Evolutionary conservation across 805 yeast species (phyloP).

Genomic region (Komagataella pastoris): DNA sequence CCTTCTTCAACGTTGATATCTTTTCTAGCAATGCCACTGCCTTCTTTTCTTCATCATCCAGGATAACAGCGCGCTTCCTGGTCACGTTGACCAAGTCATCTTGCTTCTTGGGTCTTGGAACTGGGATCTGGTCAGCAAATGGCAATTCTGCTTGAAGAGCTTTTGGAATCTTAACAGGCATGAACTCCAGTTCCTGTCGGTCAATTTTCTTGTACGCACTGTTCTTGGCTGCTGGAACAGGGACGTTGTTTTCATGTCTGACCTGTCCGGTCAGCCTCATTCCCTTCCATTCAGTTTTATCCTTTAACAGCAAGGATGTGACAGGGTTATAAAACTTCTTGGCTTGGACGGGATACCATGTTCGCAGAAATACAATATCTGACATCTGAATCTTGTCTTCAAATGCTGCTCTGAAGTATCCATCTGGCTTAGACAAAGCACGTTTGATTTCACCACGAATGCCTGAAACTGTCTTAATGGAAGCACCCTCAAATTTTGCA

Average conservation of each 20-base stretch:
- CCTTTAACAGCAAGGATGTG: constrained; percentile 65
- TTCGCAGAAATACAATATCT: constrained; percentile 79
- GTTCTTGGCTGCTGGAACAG: constrained; percentile 43
- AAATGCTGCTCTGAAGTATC: constrained; percentile 90
- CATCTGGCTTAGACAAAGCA: constrained; percentile 89
- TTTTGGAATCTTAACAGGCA: constrained; percentile 78
- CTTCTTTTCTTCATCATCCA: constrained; percentile 88
- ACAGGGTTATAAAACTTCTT: constrained; percentile 93
- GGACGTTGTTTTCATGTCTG: constrained; percentile 58
- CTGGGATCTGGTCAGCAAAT: constrained; percentile 80
- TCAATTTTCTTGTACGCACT: constrained; percentile 59
- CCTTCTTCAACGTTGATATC: constrained; percentile 72
- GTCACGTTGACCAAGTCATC: constrained; percentile 50
- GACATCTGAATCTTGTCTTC: constrained; percentile 90
- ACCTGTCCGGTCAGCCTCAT: constrained; percentile 93
- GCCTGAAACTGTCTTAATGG: constrained; percentile 92
- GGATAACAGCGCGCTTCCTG: constrained; percentile 82
- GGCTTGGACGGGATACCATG: constrained; percentile 93
- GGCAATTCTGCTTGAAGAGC: constrained; percentile 69
- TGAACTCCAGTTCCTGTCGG: constrained; percentile 74
- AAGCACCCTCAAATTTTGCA: constrained; percentile 96
- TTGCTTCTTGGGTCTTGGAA: constrained; percentile 80
- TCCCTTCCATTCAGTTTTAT: constrained; percentile 88
- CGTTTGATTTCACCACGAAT: constrained; percentile 95
- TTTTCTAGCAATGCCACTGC: constrained; percentile 82